phyloP scores from a whole-genome alignment of 2,329 filamentous ascomycete species.

The Fusarium dimerum region DNA sequence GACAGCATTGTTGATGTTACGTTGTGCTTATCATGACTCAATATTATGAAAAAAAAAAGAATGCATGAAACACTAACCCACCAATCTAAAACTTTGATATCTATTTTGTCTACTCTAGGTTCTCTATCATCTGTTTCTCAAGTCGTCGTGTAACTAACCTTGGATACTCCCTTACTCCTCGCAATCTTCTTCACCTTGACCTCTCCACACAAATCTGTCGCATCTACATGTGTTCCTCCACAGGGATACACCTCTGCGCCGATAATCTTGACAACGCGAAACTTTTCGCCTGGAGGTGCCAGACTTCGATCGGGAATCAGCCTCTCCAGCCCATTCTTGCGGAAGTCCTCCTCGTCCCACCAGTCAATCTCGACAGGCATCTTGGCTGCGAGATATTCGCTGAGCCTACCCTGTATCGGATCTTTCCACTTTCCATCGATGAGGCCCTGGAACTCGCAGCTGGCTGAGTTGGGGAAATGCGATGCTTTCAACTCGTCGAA shows the following conservation, averaged over 20 bases:
- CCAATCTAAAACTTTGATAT: no score
- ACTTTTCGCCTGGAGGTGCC: slow-evolving; percentile 46
- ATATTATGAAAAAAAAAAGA: no score
- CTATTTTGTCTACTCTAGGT: no score
- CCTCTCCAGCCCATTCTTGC: slow-evolving; percentile 52
- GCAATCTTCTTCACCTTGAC: slow-evolving; percentile 66
- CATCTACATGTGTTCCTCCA: slow-evolving; percentile 71
- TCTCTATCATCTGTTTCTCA: slow-evolving; percentile 1
- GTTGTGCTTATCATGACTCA: no score
- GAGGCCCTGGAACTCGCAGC: slow-evolving; percentile 66
- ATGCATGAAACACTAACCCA: no score
- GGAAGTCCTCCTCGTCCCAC: slow-evolving; percentile 66
- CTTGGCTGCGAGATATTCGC: slow-evolving; percentile 56
- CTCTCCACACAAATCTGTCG: slow-evolving; percentile 58
- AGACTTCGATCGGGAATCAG: slow-evolving; percentile 51
- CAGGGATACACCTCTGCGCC: slow-evolving; percentile 72
- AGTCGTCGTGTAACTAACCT: slow-evolving; percentile 24
- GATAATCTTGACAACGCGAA: slow-evolving; percentile 68
- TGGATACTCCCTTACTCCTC: slow-evolving; percentile 26
- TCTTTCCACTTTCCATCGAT: slow-evolving; percentile 66
- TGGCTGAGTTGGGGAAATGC: slow-evolving; percentile 68
- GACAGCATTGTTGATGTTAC: no score
- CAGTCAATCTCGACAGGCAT: slow-evolving; percentile 64
- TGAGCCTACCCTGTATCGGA: slow-evolving; percentile 60
- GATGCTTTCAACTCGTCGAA: slow-evolving; percentile 71